Evolutionary conservation across 1,284 basidiomycete species (phyloP).

Genomic region (Agaricales sp.): DNA sequence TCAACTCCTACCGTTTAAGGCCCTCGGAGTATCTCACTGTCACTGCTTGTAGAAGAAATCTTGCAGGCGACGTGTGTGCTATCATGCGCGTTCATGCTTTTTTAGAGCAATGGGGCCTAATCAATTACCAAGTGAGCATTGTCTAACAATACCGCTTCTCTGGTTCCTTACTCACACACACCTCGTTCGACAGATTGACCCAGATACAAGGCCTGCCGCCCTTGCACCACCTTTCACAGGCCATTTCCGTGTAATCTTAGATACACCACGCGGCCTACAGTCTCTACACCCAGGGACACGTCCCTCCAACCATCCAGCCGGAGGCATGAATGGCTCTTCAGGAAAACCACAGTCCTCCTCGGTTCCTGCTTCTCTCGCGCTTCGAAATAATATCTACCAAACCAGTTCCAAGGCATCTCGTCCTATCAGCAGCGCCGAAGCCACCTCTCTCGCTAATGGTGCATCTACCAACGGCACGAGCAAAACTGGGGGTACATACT

Average conservation of each 20-base stretch:
- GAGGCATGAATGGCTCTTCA: conserved; percentile 40
- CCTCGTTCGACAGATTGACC: conserved; percentile 76
- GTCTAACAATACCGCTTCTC: conserved; percentile 1
- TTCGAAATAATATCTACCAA: conserved; percentile 82
- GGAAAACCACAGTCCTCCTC: conserved; percentile 29
- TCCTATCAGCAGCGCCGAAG: conserved; percentile 53
- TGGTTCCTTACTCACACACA: conserved; percentile 11
- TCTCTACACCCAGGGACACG: conserved; percentile 91
- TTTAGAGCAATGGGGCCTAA: conserved; percentile 96
- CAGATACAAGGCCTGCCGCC: conserved; percentile 88
- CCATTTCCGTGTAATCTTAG: conserved; percentile 95
- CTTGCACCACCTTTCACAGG: conserved; percentile 97
- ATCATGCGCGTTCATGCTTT: conserved; percentile 99
- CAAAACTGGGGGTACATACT: conserved; percentile 46
- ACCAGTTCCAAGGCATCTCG: conserved; percentile 78
- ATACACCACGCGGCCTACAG: conserved; percentile 92
- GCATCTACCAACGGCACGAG: conserved; percentile 35
- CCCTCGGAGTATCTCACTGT: conserved; percentile 97
- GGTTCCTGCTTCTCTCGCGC: conserved; percentile 69
- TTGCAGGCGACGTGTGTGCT: conserved; percentile 97
- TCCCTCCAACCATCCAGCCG: conserved; percentile 32
- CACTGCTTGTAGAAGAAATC: conserved; percentile 90
- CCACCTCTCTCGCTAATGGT: conserved; percentile 42
- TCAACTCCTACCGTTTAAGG: conserved; percentile 94
- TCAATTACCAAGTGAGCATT: conserved; percentile 88